phyloP scores from a whole-genome alignment of 345 rosid species.

The Mangifera indica region DNA sequence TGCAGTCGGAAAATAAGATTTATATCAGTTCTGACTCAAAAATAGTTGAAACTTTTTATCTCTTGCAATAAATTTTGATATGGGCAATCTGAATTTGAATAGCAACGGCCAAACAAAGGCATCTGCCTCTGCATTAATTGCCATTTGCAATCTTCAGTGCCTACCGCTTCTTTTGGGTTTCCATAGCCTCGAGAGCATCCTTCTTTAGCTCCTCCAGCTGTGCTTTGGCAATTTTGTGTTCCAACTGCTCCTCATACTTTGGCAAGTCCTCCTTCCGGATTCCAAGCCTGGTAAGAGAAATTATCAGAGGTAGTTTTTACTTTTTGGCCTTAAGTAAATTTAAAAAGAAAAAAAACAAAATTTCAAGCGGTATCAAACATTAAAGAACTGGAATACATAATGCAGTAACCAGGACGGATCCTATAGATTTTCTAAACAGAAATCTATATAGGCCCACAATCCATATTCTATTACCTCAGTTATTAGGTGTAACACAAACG shows the following conservation, averaged over 20 bases:
- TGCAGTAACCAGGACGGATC: background rate
- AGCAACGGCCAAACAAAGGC: background rate
- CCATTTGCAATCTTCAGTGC: background rate
- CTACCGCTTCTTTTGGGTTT: slow-evolving; percentile 88
- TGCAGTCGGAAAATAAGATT: slow-evolving; percentile 27
- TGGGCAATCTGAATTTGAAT: too few species aligned
- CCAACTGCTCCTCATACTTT: slow-evolving; percentile 79
- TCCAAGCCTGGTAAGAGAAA: slow-evolving; percentile 62
- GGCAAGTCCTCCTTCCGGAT: slow-evolving; percentile 82
- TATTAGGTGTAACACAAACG: background rate
- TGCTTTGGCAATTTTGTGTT: slow-evolving; percentile 78
- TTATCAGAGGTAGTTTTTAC: background rate
- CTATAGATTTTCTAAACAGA: background rate
- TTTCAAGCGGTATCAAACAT: background rate
- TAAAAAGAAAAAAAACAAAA: background rate
- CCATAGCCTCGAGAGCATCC: slow-evolving; percentile 92
- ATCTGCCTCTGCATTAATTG: background rate
- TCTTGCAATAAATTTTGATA: background rate
- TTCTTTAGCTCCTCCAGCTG: slow-evolving; percentile 88
- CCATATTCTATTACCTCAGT: background rate
- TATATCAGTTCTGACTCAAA: background rate
- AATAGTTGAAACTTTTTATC: background rate
- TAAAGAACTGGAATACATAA: background rate
- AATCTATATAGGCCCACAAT: too few species aligned
- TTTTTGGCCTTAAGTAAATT: background rate